Base-by-base conservation (phyloP, 2,329 filamentous ascomycete genomes). In the Aspergillus spinulosporus region DNA sequence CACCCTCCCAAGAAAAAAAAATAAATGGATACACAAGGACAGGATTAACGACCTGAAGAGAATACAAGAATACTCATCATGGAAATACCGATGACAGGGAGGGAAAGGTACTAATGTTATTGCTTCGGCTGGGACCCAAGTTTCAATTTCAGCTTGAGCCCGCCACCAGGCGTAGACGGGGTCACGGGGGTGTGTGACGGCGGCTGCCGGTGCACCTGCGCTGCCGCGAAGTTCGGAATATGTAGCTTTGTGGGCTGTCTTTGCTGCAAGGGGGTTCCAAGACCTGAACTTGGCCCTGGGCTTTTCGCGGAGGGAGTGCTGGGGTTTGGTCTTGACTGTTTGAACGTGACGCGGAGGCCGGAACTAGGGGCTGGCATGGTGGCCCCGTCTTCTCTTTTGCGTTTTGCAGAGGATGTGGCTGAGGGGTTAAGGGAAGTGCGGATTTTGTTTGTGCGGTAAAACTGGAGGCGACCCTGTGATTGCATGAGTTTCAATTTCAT, bases 101-200 rank as follows among this genome's bases (percentile, higher is more conserved):
- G 29, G 39, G 29, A 12, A 12, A 40, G 37, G 12, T 12, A 40
- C n/a, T 42, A 47, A 47, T 39, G 36, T 51, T 49, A 46, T 62
- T 64, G 72, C 66, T 72, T 70, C 40, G 64, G 60, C 58, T 69
- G 67, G 44, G 67, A 63, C 50, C 68, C 70, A 49, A 76, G 64
- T 54, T 74, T 76, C 50, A 76, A 61, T 62, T 77, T 78, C 14
- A 78, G 62, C 60, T 78, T 78, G 48, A 77, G 60, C 34, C 72
- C 72, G 14, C 72, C 68, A 26, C 67, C 67, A 32, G 69, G 70
- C 1, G 68, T 69, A 11, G 68, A 63, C 8, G 73, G 66, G 3
- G 72, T 69, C 21, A 68, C 65, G n/a, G 68, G 60, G n/a, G 65
- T 58, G 51, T 66, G 64, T 32, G 44, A 36, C 8, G 44, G 11